These are phyloP conservation scores for Centella asiatica DNA, from an alignment of 129 eudicot species.

Conservation along the genomic window DNA sequence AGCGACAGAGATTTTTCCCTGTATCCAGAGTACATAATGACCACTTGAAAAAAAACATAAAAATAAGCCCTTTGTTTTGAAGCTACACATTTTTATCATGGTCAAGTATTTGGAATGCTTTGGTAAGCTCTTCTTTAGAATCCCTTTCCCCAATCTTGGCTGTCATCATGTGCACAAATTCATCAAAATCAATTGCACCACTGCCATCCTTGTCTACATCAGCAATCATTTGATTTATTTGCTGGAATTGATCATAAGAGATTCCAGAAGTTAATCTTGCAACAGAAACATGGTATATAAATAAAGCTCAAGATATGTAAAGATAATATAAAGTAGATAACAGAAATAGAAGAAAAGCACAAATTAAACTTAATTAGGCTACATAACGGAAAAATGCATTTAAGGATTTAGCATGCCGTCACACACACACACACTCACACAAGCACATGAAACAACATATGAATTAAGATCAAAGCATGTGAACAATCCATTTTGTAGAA, in stretches of 20 bases:
- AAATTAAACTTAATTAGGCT: not conserved
- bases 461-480: too few species aligned
- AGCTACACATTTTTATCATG: slow-evolving; percentile 77
- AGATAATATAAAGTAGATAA: too few species aligned
- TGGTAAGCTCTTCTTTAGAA: slow-evolving; percentile 75
- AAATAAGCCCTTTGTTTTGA: not conserved
- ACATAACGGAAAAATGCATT: too few species aligned
- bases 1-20: slow-evolving; percentile 77
- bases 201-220: slow-evolving; percentile 97
- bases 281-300: not conserved
- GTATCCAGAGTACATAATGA: slow-evolving; percentile 7
- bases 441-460: too few species aligned
- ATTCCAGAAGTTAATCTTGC: not conserved
- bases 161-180: slow-evolving; percentile 89
- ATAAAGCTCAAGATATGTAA: not conserved
- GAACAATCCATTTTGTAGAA: too few species aligned
- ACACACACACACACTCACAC: too few species aligned
- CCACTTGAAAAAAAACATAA: slow-evolving; percentile 7
- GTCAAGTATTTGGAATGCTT: slow-evolving; percentile 80
- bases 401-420: too few species aligned
- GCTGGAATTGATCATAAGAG: slow-evolving; percentile 40
- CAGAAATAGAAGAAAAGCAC: not conserved
- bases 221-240: slow-evolving; percentile 83
- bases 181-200: slow-evolving; percentile 86
- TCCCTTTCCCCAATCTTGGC: slow-evolving; percentile 92